Evolutionary conservation across 306 rosid genomes (phyloP), one percentile per base, ranked within the genome.

Genomic region (Acacia acuminata): DNA sequence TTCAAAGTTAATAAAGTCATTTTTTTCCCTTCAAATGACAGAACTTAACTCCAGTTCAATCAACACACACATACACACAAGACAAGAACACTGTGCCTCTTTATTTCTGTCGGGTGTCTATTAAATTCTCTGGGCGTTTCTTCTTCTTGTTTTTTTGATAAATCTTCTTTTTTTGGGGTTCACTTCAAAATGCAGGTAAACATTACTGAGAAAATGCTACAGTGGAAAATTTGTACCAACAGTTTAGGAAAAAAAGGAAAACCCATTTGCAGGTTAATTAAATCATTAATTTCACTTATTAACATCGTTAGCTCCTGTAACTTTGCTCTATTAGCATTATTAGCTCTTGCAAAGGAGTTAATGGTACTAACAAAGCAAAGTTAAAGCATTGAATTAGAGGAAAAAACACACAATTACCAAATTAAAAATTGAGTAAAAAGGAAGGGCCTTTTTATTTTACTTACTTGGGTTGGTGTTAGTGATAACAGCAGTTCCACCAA

Each of bases 391-490:
- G 8, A 38, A 38, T 0, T 0, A 38, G 42, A 0, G 42, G 0
- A 1, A 6, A 38, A 4, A 38, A 38, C 42, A 38, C 8, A 38
- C 7, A 5, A 4, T 8, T 6, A 38, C 1, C 8, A 6, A 38
- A 38, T 38, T 6, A 38, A 38, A 38, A 38, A 38, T 38, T 38
- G 42, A 38, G 42, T 38, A 22, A 43, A 70, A 48, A 24, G 3
- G 73, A 73, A 60, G 40, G 48, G 32, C 91, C 69, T 63, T 25
- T 20, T 11, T n/a, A 48, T 16, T 48, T 24, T 5, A 63, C 69
- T 90, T 90, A 94, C 98, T 91, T 84, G 98, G 98, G 67, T 91
- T 85, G 73, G 90, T 90, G 89, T 85, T 94, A 53, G 96, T 91
- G 47, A 87, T 85, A 50, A 94, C 85, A 79, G 98, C 98, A 72